Conservation (phyloP, 129 eudicot species). For the Saposhnikovia divaricata region DNA sequence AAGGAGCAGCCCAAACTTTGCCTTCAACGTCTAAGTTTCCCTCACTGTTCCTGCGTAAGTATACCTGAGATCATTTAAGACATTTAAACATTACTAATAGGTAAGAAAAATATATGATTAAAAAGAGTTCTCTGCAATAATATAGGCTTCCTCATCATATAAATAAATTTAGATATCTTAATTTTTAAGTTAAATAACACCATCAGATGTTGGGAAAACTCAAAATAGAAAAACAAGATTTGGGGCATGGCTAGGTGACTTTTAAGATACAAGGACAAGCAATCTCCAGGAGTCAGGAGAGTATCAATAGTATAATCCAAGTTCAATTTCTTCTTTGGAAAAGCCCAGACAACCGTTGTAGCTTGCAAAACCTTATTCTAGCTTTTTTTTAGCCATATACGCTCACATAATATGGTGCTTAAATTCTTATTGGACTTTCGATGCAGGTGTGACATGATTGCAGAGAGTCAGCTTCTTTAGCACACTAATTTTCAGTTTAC, state of each 20-base stretch:
- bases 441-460: background rate
- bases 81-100: slow-evolving; percentile 13
- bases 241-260: background rate
- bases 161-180: background rate
- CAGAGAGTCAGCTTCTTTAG: background rate
- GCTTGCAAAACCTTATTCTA: background rate
- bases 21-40: slow-evolving; percentile 76
- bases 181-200: too few relatives aligned
- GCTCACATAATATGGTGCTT: background rate
- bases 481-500: background rate
- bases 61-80: slow-evolving; percentile 69
- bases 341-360: background rate
- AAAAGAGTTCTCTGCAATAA: background rate
- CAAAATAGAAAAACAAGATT: too few relatives aligned
- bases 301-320: background rate
- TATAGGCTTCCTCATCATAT: background rate
- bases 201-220: background rate
- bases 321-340: background rate
- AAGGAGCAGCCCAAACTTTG: slow-evolving; percentile 75
- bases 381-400: background rate
- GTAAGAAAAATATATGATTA: background rate
- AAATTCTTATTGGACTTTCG: too few relatives aligned
- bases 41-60: slow-evolving; percentile 86
- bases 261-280: background rate
- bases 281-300: background rate